Percentiles rank a stretch among this genome's conserved stretches.
These are phyloP conservation scores for Podila minutissima DNA, from an alignment of 192 early-diverging fungal species.

Conservation along the genomic window DNA sequence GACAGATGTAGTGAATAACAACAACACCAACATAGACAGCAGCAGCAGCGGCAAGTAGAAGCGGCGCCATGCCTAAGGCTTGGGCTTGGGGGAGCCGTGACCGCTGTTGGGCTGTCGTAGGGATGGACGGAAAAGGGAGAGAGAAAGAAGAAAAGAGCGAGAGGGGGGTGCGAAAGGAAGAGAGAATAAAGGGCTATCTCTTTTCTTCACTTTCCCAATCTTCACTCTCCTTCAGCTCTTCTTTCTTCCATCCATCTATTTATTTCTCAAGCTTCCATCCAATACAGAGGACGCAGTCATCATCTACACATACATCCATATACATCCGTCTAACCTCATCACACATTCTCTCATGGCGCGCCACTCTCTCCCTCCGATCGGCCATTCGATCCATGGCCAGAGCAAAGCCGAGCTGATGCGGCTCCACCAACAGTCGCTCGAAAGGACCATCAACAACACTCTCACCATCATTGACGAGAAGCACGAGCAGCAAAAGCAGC, in stretches of 20 bases:
- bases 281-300: not conserved
- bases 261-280: too few species aligned
- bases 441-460: constrained; percentile 25
- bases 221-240: not conserved
- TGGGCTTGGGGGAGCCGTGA: too few species aligned
- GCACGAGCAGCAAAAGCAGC: constrained; percentile 6
- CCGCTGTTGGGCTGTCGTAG: too few species aligned
- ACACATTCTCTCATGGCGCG: constrained; percentile 28
- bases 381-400: constrained; percentile 43
- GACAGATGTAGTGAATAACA: too few species aligned
- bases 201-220: not conserved
- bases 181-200: too few species aligned
- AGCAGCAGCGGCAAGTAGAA: too few species aligned
- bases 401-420: constrained; percentile 23
- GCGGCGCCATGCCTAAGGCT: too few species aligned
- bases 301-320: not conserved
- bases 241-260: not conserved
- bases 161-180: too few species aligned
- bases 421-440: constrained; percentile 34
- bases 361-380: constrained; percentile 15
- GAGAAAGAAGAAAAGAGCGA: not conserved
- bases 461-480: constrained; percentile 21
- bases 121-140: not conserved
- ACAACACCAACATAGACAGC: too few species aligned
- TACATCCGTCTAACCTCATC: not conserved